These are phyloP conservation scores for Umbelopsis sp. DNA, from an alignment of 371 early-diverging fungal genomes.

Conservation along the genomic window DNA sequence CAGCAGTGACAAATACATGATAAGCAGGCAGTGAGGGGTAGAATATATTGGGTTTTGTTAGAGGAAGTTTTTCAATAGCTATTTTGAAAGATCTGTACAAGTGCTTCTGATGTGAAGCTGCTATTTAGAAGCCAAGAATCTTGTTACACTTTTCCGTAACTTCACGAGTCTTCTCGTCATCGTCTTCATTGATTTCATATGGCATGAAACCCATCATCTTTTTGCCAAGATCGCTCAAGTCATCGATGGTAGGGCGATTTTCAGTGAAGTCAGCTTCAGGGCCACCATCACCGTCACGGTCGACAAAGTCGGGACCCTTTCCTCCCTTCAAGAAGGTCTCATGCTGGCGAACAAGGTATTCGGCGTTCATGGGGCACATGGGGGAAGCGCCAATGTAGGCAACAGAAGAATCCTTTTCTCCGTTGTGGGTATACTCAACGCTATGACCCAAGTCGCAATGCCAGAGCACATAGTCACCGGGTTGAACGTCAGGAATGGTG, in stretches of 20 bases:
- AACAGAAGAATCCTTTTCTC: slow-evolving; percentile 16
- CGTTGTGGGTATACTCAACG: slow-evolving; percentile 15
- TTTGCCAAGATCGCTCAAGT: slow-evolving; percentile 10
- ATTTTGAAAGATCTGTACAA: background rate
- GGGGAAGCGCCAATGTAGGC: slow-evolving; percentile 17
- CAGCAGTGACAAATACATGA: too few relatives aligned
- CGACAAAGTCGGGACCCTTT: slow-evolving; percentile 17
- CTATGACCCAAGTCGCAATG: slow-evolving; percentile 21
- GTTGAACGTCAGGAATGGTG: slow-evolving; percentile 19
- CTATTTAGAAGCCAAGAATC: slow-evolving; percentile 11
- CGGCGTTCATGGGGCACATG: slow-evolving; percentile 18
- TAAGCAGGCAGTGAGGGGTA: too few relatives aligned
- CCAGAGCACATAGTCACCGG: slow-evolving; percentile 21
- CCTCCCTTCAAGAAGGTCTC: slow-evolving; percentile 13
- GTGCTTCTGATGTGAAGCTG: background rate
- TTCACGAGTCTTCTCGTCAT: slow-evolving; percentile 12
- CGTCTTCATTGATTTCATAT: background rate
- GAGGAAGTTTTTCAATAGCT: background rate
- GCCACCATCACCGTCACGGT: slow-evolving; percentile 10
- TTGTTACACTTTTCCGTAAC: slow-evolving; percentile 4
- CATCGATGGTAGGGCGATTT: background rate
- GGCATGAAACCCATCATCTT: slow-evolving; percentile 18
- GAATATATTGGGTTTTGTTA: too few relatives aligned
- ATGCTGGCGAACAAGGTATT: background rate
- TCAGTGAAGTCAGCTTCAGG: slow-evolving; percentile 17